Conservation (phyloP, 2,329 filamentous ascomycete genomes). For the Xylaria sp. region DNA sequence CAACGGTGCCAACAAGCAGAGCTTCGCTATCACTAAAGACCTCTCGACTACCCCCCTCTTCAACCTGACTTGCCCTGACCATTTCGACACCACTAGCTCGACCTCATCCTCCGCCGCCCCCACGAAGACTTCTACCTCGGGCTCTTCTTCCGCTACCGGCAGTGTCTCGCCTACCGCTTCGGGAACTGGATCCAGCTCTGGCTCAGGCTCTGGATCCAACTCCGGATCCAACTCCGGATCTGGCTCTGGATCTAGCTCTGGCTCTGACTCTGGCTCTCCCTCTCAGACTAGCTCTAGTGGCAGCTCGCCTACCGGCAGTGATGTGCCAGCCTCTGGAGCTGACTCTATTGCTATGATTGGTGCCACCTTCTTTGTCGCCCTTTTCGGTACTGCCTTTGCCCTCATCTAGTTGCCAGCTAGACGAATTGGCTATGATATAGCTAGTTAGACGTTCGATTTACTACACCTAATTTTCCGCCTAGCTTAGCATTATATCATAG, state of each 20-base stretch:
- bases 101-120: slow-evolving; percentile 27
- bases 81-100: slow-evolving; percentile 30
- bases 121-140: slow-evolving; percentile 12
- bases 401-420: slow-evolving; percentile 26
- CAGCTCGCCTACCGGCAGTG: slow-evolving; percentile 17
- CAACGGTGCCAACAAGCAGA: slow-evolving; percentile 42
- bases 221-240: slow-evolving; percentile 18
- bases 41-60: slow-evolving; percentile 38
- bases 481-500: slow-evolving; percentile 16
- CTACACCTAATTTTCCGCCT: slow-evolving; percentile 15
- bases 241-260: slow-evolving; percentile 30
- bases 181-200: slow-evolving; percentile 17
- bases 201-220: slow-evolving; percentile 12
- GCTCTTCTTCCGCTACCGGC: slow-evolving; percentile 21
- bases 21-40: slow-evolving; percentile 39
- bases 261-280: slow-evolving; percentile 15
- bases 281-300: slow-evolving; percentile 8
- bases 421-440: slow-evolving; percentile 15
- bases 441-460: slow-evolving; percentile 13
- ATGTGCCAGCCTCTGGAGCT: slow-evolving; percentile 14
- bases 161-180: slow-evolving; percentile 21
- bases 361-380: slow-evolving; percentile 30
- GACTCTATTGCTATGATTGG: slow-evolving; percentile 30
- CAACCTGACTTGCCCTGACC: slow-evolving; percentile 38
- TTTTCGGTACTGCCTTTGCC: slow-evolving; percentile 31